Percentiles rank a stretch among this genome's conserved stretches.
These are phyloP conservation scores for Ophiostoma piceae DNA, from an alignment of 2,329 filamentous ascomycete species.

Conservation along the genomic window DNA sequence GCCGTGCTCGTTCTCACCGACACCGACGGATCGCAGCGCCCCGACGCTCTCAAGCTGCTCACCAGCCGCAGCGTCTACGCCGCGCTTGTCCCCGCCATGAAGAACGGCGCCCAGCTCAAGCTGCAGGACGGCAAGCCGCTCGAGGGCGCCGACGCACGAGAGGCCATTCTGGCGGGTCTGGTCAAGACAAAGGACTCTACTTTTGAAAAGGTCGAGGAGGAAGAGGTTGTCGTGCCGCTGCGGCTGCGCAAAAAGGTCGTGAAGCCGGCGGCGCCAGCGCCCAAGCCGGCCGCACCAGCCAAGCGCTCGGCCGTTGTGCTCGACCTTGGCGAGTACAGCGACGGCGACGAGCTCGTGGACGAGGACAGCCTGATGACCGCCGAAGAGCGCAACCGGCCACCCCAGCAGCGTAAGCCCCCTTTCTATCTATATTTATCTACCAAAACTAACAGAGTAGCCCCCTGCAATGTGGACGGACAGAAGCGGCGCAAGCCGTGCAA, in stretches of 20 bases:
- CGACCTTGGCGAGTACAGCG: slow-evolving; percentile 50
- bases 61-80: slow-evolving; percentile 57
- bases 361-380: slow-evolving; percentile 83
- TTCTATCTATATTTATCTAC: too few species aligned
- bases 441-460: slow-evolving; percentile 50
- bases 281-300: background rate
- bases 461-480: slow-evolving; percentile 80
- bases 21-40: slow-evolving; percentile 54
- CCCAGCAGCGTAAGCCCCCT: slow-evolving; percentile 73
- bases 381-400: slow-evolving; percentile 71
- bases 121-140: slow-evolving; percentile 61
- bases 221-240: slow-evolving; percentile 55
- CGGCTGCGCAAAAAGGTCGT: slow-evolving; percentile 53
- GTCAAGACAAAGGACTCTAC: slow-evolving; percentile 51
- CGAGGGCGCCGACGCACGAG: slow-evolving; percentile 53
- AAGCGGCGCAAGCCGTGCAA: slow-evolving; percentile 90
- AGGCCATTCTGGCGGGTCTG: slow-evolving; percentile 79
- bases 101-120: slow-evolving; percentile 60
- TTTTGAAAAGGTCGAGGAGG: slow-evolving; percentile 68
- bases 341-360: slow-evolving; percentile 82
- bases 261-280: background rate
- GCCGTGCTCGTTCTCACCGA: slow-evolving; percentile 78
- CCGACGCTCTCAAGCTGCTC: slow-evolving; percentile 61
- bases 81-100: slow-evolving; percentile 65
- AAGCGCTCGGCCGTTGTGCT: slow-evolving; percentile 25